A percentile compares a stretch with the other conserved stretches of the same genome.
Evolutionary conservation across 345 rosid species (phyloP).

Genomic region (Camelina laxa): DNA sequence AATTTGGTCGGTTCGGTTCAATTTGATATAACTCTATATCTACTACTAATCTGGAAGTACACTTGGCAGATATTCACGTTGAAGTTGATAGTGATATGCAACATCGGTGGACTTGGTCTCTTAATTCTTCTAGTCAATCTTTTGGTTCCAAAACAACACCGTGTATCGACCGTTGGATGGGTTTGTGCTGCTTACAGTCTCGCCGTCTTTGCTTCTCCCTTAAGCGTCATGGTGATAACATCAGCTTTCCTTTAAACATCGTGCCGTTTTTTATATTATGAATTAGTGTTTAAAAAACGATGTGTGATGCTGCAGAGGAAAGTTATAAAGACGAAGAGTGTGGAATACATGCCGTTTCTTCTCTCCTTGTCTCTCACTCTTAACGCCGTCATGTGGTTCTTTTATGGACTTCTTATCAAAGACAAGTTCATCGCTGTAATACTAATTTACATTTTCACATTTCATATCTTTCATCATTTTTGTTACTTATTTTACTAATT

Average conservation of each 20-base stretch:
- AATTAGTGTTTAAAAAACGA: not conserved
- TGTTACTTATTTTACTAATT: not conserved
- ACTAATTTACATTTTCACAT: constrained; percentile 40
- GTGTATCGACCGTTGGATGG: constrained; percentile 71
- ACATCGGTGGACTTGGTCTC: constrained; percentile 60
- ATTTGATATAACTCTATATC: not conserved
- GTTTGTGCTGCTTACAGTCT: constrained; percentile 69
- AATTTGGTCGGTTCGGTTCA: not conserved
- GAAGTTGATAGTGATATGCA: constrained; percentile 59
- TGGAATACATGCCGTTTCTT: constrained; percentile 84
- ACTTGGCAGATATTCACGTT: constrained; percentile 55
- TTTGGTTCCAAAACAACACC: constrained; percentile 46
- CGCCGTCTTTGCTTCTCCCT: constrained; percentile 76
- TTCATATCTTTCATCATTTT: not conserved
- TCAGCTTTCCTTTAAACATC: constrained; percentile 13
- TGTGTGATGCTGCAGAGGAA: constrained; percentile 54
- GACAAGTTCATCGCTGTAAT: constrained; percentile 76
- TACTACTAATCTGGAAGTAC: not conserved
- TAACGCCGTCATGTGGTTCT: constrained; percentile 85
- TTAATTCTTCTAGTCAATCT: constrained; percentile 49
- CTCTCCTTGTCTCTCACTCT: constrained; percentile 74
- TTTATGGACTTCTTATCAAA: constrained; percentile 70
- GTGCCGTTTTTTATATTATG: not conserved
- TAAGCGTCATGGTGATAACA: constrained; percentile 69
- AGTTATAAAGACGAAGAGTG: constrained; percentile 81